These are phyloP conservation scores for Vanilla planifolia DNA, from an alignment of 106 monocot genomes.

Conservation along the genomic window DNA sequence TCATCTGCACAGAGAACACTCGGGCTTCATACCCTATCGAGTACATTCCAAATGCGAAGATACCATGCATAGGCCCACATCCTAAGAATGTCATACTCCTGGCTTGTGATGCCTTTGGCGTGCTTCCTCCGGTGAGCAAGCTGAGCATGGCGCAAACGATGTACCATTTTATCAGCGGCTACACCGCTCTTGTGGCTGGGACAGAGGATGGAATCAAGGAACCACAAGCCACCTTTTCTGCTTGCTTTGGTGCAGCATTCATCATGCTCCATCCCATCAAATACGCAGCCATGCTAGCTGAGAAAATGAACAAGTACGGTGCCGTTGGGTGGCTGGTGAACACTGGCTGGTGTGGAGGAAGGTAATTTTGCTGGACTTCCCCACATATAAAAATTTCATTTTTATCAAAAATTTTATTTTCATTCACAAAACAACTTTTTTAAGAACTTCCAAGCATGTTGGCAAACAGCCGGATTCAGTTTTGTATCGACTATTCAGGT, in stretches of 20 bases:
- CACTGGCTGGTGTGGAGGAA: conserved; percentile 98
- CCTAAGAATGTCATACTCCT: conserved; percentile 91
- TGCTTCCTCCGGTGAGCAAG: conserved; percentile 94
- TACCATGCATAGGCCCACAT: conserved; percentile 90
- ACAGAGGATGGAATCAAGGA: conserved; percentile 94
- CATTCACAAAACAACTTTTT: too few relatives aligned
- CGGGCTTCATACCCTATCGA: conserved; percentile 91
- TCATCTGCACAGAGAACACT: conserved; percentile 61
- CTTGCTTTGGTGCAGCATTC: conserved; percentile 96
- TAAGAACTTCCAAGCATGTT: too few relatives aligned
- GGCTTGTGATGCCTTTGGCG: conserved; percentile 94
- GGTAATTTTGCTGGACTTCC: conserved; percentile 22
- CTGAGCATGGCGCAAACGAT: conserved; percentile 89
- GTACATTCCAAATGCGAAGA: conserved; percentile 90
- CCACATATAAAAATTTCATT: too few relatives aligned
- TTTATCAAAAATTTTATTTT: too few relatives aligned
- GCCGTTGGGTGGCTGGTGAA: conserved; percentile 96
- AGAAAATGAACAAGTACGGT: conserved; percentile 85
- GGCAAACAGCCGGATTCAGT: too few relatives aligned
- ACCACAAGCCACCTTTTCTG: conserved; percentile 95
- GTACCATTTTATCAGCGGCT: conserved; percentile 98
- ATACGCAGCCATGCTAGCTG: conserved; percentile 91
- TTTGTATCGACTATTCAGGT: conserved; percentile 34
- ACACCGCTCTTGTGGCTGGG: conserved; percentile 92
- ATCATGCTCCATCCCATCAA: conserved; percentile 93